Percentiles rank a stretch among this genome's conserved stretches.
phyloP scores from a whole-genome alignment of 2,329 filamentous ascomycete genomes.

The Harringtonia lauricola region DNA sequence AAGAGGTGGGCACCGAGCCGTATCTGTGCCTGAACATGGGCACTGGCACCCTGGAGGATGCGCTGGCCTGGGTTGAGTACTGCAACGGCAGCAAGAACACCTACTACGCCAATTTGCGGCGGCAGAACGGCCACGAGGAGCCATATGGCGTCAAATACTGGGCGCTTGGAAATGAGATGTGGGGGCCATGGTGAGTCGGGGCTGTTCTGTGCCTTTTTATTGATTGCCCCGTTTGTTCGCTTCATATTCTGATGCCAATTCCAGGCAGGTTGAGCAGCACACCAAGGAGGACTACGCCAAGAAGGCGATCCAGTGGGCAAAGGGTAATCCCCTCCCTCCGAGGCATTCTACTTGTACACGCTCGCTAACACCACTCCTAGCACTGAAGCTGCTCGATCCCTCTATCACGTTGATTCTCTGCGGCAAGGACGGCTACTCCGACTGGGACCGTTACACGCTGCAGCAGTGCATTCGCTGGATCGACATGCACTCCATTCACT shows the following conservation, averaged over 20 bases:
- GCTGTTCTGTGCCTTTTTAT: not conserved
- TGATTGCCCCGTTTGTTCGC: too few relatives aligned
- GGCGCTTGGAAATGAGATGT: constrained; percentile 70
- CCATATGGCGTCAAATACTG: constrained; percentile 80
- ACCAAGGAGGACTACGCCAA: constrained; percentile 60
- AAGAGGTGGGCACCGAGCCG: constrained; percentile 61
- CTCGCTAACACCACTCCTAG: constrained; percentile 15
- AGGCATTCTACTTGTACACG: too few relatives aligned
- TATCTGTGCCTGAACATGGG: constrained; percentile 76
- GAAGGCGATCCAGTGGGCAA: constrained; percentile 60
- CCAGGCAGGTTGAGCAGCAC: constrained; percentile 52
- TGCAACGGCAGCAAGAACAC: constrained; percentile 71
- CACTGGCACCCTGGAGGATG: constrained; percentile 50
- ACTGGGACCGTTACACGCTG: constrained; percentile 65
- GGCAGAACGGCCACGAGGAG: constrained; percentile 62
- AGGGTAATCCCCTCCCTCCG: constrained; percentile 23
- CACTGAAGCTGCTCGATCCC: constrained; percentile 61
- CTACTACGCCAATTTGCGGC: constrained; percentile 70
- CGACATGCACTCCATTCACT: constrained; percentile 73
- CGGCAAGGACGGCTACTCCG: constrained; percentile 56
- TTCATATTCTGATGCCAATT: constrained; percentile 16
- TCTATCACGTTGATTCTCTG: constrained; percentile 61
- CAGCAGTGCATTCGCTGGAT: constrained; percentile 55
- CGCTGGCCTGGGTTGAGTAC: constrained; percentile 72
- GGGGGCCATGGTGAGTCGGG: constrained; percentile 34